phyloP scores from a whole-genome alignment of 1,284 basidiomycete species.

The Vanrija humicola region DNA sequence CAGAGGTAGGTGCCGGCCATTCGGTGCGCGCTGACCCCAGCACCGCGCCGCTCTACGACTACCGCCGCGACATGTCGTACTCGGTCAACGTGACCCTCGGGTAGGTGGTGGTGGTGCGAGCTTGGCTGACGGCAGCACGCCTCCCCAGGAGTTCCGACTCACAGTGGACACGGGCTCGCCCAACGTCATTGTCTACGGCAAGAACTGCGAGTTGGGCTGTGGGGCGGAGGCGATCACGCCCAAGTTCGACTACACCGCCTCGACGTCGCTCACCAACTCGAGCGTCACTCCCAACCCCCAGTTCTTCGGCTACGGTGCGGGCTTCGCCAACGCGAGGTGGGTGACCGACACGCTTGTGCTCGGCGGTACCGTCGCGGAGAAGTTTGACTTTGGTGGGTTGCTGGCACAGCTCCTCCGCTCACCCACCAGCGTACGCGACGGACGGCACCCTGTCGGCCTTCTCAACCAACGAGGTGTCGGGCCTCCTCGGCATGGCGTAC shows the following conservation, averaged over 20 bases:
- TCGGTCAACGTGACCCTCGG: too few species aligned
- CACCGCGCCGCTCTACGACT: too few species aligned
- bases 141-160: constrained; percentile 82
- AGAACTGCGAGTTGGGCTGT: constrained; percentile 9
- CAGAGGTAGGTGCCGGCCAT: too few species aligned
- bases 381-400: constrained; percentile 57
- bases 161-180: constrained; percentile 44
- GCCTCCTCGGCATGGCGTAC: too few species aligned
- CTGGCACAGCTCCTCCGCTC: too few species aligned
- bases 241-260: constrained; percentile 11
- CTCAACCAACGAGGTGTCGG: not conserved
- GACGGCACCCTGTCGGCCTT: not conserved
- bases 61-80: too few species aligned
- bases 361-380: constrained; percentile 66
- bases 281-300: constrained; percentile 56
- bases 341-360: constrained; percentile 67
- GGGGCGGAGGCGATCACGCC: constrained; percentile 5
- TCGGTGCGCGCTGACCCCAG: too few species aligned
- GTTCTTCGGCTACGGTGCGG: constrained; percentile 62
- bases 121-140: constrained; percentile 29
- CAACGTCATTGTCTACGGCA: not conserved
- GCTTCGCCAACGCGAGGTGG: constrained; percentile 63
- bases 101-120: too few species aligned
- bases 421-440: not conserved
- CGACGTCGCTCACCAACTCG: constrained; percentile 12